Evolutionary conservation across 2,329 filamentous ascomycete genomes (phyloP).

Genomic region (Neoarthrinium moseri): DNA sequence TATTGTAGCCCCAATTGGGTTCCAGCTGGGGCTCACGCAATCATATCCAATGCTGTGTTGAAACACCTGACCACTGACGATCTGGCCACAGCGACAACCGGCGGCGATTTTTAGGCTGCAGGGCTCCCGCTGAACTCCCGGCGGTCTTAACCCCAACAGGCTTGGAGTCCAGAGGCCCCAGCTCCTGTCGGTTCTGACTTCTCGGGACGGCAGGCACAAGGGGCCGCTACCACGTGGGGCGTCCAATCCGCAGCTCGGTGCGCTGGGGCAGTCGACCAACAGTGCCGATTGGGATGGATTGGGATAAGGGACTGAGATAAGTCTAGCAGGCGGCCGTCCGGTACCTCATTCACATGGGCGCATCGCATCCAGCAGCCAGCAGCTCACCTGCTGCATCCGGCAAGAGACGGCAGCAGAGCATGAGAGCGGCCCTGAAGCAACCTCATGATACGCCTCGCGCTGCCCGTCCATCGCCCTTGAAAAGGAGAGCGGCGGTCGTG

Average conservation of each 20-base stretch:
- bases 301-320: not conserved
- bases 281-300: no score
- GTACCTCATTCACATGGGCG: not conserved
- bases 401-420: not conserved
- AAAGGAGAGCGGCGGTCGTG: constrained; percentile 13
- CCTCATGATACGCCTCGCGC: not conserved
- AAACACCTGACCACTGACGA: no score
- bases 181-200: constrained; percentile 2
- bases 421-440: constrained; percentile 1
- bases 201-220: constrained; percentile 5
- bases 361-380: no score
- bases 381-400: constrained; percentile 8
- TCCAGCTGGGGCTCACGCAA: no score
- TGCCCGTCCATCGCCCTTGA: not conserved
- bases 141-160: no score
- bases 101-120: no score
- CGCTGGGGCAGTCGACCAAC: no score
- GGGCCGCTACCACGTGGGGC: not conserved
- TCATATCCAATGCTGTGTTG: no score
- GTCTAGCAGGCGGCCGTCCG: no score
- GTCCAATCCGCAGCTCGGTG: not conserved
- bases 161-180: not conserved
- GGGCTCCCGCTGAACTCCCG: no score
- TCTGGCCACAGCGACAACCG: no score
- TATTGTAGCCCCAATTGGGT: no score